These are phyloP conservation scores for Diaporthe aspalathi DNA, from an alignment of 2,329 filamentous ascomycete species.

Conservation along the genomic window DNA sequence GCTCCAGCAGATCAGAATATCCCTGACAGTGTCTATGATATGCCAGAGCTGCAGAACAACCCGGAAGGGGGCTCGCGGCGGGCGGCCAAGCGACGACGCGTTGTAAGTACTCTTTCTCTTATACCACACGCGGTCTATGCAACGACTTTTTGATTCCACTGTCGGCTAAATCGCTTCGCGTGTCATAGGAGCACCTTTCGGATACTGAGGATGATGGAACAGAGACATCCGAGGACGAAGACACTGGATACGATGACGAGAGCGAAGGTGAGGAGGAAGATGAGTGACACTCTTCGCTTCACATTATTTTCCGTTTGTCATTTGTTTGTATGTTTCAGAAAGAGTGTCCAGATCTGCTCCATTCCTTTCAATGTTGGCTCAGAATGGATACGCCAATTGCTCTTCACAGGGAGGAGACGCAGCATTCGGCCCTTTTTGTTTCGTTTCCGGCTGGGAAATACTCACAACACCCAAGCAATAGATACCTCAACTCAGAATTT, in stretches of 20 bases:
- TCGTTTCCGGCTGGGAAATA: too few relatives aligned
- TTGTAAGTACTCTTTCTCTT: background rate
- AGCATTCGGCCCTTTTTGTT: too few relatives aligned
- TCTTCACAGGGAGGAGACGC: too few relatives aligned
- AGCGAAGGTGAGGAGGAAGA: background rate
- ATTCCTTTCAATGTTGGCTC: too few relatives aligned
- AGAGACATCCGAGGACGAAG: constrained; percentile 13
- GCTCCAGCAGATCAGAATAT: constrained; percentile 53
- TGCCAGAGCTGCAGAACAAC: constrained; percentile 55
- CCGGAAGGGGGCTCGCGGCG: constrained; percentile 19
- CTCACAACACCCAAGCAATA: too few relatives aligned
- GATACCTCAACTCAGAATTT: too few relatives aligned
- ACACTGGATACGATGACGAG: constrained; percentile 3
- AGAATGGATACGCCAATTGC: too few relatives aligned
- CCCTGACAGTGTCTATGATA: constrained; percentile 54
- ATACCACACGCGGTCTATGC: too few relatives aligned
- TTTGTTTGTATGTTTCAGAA: background rate
- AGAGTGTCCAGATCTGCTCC: background rate
- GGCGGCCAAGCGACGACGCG: constrained; percentile 7
- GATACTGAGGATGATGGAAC: constrained; percentile 13
- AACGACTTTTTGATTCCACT: too few relatives aligned
- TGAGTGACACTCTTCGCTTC: background rate
- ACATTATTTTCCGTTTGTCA: background rate
- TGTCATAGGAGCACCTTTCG: background rate
- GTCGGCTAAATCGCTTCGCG: background rate